Evolutionary conservation across 73 alveolate species (phyloP).

Genomic region (Symbiodinium natans): DNA sequence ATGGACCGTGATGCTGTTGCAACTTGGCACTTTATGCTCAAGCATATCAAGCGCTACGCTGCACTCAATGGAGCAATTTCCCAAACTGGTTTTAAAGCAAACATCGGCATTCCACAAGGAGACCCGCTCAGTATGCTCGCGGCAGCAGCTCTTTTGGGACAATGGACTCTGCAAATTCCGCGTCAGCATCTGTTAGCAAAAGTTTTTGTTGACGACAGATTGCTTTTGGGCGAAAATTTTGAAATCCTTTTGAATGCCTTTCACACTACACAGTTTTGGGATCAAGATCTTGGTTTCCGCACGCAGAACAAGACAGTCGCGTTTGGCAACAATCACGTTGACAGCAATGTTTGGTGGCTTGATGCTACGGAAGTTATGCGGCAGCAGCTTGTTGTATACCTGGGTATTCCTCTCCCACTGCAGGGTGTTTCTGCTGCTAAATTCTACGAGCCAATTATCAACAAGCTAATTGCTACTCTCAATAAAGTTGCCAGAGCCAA

Average conservation of each 20-base stretch:
- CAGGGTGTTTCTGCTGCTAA: neutral
- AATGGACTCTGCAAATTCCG: neutral
- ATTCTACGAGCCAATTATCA: neutral
- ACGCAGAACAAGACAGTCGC: neutral
- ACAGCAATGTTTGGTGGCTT: neutral
- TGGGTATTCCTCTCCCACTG: neutral
- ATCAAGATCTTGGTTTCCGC: no score
- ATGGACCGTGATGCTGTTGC: neutral
- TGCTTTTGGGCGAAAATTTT: neutral
- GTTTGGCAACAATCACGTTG: neutral
- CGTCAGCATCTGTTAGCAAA: neutral
- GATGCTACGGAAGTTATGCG: neutral
- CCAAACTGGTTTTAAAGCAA: no score
- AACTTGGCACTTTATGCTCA: neutral
- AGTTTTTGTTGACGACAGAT: neutral
- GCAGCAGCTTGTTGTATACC: neutral
- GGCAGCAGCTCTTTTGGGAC: neutral
- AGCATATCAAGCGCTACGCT: neutral
- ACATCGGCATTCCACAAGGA: neutral
- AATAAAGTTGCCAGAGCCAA: neutral
- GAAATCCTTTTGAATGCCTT: neutral
- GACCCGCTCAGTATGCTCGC: neutral
- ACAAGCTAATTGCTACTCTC: no score
- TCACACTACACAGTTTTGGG: neutral
- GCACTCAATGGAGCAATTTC: neutral